Conservation (phyloP, 2,329 filamentous ascomycete species). For the Cucurbitaria berberidis region DNA sequence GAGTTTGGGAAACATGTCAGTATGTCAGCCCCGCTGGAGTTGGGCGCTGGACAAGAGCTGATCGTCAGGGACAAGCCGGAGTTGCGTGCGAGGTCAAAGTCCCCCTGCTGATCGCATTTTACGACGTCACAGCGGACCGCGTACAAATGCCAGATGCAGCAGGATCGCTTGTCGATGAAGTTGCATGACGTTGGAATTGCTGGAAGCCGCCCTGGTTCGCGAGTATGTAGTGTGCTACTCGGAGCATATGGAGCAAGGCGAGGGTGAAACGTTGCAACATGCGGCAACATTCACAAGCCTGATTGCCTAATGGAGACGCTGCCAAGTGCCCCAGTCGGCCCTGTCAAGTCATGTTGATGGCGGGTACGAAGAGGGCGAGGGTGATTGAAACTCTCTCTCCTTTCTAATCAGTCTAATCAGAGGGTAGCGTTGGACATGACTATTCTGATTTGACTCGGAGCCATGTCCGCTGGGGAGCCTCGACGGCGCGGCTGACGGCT, state of each 20-base stretch:
- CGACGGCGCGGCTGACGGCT: constrained; percentile 26
- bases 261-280: constrained; percentile 38
- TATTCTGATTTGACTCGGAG: constrained; percentile 11
- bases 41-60: no score
- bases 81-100: constrained; percentile 18
- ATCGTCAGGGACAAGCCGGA: constrained; percentile 27
- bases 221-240: constrained; percentile 18
- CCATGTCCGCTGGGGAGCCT: constrained; percentile 15
- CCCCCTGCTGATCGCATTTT: constrained; percentile 29
- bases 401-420: no score
- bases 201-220: constrained; percentile 18
- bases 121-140: constrained; percentile 18
- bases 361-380: constrained; percentile 19
- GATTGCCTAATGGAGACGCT: constrained; percentile 24
- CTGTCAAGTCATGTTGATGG: constrained; percentile 18
- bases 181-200: constrained; percentile 18
- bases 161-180: constrained; percentile 14
- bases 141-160: constrained; percentile 10
- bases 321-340: constrained; percentile 20
- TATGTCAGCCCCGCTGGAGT: no score
- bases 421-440: constrained; percentile 5
- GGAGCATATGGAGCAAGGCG: constrained; percentile 14
- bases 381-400: constrained; percentile 11
- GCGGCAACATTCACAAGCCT: constrained; percentile 34
- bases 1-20: no score